Base-by-base conservation (phyloP, 2,329 filamentous ascomycete species). In the Cryphonectria naterciae region DNA sequence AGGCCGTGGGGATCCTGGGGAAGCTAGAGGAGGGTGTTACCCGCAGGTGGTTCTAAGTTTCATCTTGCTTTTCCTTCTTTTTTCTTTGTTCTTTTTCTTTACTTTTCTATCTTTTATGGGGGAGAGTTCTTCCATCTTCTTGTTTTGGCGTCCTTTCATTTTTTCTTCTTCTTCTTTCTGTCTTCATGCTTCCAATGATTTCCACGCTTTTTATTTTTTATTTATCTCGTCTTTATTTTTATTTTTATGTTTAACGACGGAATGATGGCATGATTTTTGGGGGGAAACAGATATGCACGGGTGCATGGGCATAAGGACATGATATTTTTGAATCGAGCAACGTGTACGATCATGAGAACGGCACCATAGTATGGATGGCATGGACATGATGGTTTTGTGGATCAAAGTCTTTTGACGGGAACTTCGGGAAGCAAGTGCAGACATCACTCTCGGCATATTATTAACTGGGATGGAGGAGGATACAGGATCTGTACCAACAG, bases 1-100 rank as follows among this genome's bases (percentile, higher is more conserved):
- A 90, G 74, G 85, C 87, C 8, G 80, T 87, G 4, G 79, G 82
- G 1, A 87, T 88, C 67, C 74, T 90, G 74, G 82, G 79, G 74
- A 86, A 83, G 75, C 76, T 90, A 67, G 85, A 87, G 74, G 83
- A 85, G 73, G 80, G 81, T 1, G 79, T 77, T 11, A 80, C 80
- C 68, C 78, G 79, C 75, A 82, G 80, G 71, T 82, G 83, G 79
- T 85, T 85, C 74, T 85, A 70, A 74, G 17, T 37, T 43, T 22
- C 22, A n/a, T 35, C 54, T 11, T 11, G 28, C 61, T 4, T 37
- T 46, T 64, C 19, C 15, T 46, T 32, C 37, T 37, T 11, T 35
- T 37, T 28, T 56, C 28, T n/a, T 25, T 25, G 4, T n/a, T 37
- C 25, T n/a, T 8, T 25, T 19, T 4, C 13, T 37, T 49, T 35